Conservation (phyloP, 2,329 filamentous ascomycete species). For the Didymella arachidicola region DNA sequence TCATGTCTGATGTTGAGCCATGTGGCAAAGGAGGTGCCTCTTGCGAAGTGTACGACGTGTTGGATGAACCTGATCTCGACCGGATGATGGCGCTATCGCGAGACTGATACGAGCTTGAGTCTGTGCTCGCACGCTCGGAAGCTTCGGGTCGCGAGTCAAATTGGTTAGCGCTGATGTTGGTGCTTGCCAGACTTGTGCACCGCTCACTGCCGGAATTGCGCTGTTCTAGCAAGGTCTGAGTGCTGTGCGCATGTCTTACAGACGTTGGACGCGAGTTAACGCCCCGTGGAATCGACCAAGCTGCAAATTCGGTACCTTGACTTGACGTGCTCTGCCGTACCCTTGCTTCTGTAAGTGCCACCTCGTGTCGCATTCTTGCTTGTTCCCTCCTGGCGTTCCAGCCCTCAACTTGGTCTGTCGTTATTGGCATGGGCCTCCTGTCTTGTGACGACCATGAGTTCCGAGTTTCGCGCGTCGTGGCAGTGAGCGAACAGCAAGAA, state of each 20-base stretch:
- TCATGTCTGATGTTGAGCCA: conserved; percentile 3
- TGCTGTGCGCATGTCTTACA: conserved; percentile 19
- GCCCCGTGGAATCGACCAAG: conserved; percentile 15
- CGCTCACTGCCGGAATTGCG: conserved; percentile 22
- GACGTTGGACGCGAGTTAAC: conserved; percentile 17
- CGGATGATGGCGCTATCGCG: conserved; percentile 22
- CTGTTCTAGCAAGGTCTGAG: conserved; percentile 30
- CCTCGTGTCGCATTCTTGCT: conserved; percentile 28
- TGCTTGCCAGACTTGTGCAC: conserved; percentile 16
- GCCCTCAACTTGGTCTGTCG: conserved; percentile 15
- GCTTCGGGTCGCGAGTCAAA: conserved; percentile 12
- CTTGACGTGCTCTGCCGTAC: conserved; percentile 21
- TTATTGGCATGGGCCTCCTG: not conserved
- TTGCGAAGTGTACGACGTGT: conserved; percentile 18
- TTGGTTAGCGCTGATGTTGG: conserved; percentile 1
- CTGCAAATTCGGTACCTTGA: conserved; percentile 14
- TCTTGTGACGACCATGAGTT: conserved; percentile 6
- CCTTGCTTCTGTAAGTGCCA: conserved; percentile 24
- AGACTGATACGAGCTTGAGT: conserved; percentile 24
- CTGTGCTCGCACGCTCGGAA: conserved; percentile 23
- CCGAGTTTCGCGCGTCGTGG: conserved; percentile 15
- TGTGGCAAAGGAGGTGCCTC: conserved; percentile 18
- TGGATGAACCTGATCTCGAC: conserved; percentile 25
- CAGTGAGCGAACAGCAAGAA: conserved; percentile 5
- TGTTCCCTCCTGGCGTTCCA: conserved; percentile 33